Percentiles rank a stretch among this genome's conserved stretches.
These are phyloP conservation scores for Chamaenerion angustifolium DNA, from an alignment of 345 rosid species.

Conservation along the genomic window DNA sequence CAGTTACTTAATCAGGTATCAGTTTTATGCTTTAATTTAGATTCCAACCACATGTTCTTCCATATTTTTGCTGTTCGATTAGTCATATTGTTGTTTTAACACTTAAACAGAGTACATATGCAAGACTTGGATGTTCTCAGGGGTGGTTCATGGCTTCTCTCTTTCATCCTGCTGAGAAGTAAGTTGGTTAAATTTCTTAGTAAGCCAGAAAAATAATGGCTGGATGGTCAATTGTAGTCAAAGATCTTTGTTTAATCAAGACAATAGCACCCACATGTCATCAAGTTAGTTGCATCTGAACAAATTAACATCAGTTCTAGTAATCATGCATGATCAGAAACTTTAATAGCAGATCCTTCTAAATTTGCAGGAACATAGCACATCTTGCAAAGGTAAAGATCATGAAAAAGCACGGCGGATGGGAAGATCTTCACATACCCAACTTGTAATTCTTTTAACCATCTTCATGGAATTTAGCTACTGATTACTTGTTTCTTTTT, in stretches of 20 bases:
- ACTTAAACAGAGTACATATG: conserved; percentile 50
- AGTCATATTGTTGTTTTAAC: not conserved
- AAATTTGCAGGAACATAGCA: conserved; percentile 59
- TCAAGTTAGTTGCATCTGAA: too few relatives aligned
- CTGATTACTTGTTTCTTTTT: not conserved
- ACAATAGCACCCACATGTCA: too few relatives aligned
- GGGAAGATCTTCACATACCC: conserved; percentile 64
- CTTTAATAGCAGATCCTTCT: conserved; percentile 4
- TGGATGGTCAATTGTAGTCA: too few relatives aligned
- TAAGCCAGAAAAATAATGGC: too few relatives aligned
- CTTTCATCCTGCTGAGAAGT: conserved; percentile 62
- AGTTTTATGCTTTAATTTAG: not conserved
- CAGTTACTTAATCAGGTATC: conserved; percentile 90
- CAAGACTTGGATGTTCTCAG: conserved; percentile 85
- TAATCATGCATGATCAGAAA: too few relatives aligned
- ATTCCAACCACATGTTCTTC: not conserved
- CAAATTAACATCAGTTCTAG: too few relatives aligned
- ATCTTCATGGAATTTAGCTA: not conserved
- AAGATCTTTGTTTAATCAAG: too few relatives aligned
- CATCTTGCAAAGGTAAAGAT: conserved; percentile 73
- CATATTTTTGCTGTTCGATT: not conserved
- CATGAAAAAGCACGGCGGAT: conserved; percentile 48
- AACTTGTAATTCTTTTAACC: conserved; percentile 26
- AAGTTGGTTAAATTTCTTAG: conserved; percentile 7
- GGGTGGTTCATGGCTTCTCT: conserved; percentile 86